Base-by-base conservation (phyloP, 495 filamentous ascomycete species). In the Xylaria grammica region DNA sequence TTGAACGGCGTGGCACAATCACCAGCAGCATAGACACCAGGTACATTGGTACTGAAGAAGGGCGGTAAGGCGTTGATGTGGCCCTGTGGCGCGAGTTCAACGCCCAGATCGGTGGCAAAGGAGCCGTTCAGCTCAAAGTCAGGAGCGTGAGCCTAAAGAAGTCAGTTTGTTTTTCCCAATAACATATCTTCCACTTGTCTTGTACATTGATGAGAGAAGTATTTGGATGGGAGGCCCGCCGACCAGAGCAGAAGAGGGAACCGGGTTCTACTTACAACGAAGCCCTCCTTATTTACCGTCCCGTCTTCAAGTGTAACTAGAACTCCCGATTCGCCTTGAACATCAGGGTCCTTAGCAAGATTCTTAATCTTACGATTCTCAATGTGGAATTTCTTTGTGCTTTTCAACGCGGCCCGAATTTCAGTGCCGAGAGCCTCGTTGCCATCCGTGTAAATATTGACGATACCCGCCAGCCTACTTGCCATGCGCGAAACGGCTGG, bases 361-460 rank as follows among this genome's bases (percentile, higher is more conserved):
- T 46, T 61, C 29, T 30, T 40, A 4, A 73, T 46, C 13, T 63
- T 65, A 3, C 71, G 66, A 50, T 69, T 63, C n/a, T 73, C 71
- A 8, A 73, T 49, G 8, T 46, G 55, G 38, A 67, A 65, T 36
- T 58, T 69, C 24, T 45, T 48, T 0, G 30, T 48, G 34, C 46
- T 67, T 36, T 67, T 64, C 36, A 68, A 58, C 24, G 56, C 17
- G 3, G 49, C 65, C 0, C 69, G 66, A 56, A 73, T 60, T 9
- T 63, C 52, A 3, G 49, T 27, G 3, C 62, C 67, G 0, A 67
- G 32, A 0, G 26, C 15, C 22, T 64, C 44, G 50, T 71, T 66
- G 0, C 72, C 72, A 29, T 76, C 63, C 4, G 67, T 71, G 49
- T 75, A 74, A 13, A 74, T 51, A 27, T 65, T 69, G 15, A 69